Percentiles rank a stretch among this genome's conserved stretches.
phyloP scores from a whole-genome alignment of 768 basidiomycete species.

The Amanita fuliginea region DNA sequence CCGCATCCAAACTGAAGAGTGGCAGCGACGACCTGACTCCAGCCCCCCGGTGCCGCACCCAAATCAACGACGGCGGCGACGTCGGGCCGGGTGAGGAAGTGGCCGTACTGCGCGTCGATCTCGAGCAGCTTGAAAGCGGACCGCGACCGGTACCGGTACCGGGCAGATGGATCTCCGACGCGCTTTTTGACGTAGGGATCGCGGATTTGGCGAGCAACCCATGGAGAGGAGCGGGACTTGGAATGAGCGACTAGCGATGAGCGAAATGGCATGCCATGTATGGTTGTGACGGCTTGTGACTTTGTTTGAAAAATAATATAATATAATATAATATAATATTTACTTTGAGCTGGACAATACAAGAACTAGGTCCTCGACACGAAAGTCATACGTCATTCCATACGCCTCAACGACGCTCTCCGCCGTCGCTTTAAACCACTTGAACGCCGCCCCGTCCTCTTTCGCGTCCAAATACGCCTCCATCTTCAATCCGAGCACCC shows the following conservation, averaged over 20 bases:
- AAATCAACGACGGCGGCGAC: constrained; percentile 70
- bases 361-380: background rate
- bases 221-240: constrained; percentile 37
- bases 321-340: no score
- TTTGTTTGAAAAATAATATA: no score
- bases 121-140: constrained; percentile 90
- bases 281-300: no score
- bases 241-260: constrained; percentile 7
- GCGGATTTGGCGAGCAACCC: constrained; percentile 59
- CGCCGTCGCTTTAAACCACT: background rate
- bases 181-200: constrained; percentile 67
- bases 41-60: constrained; percentile 89
- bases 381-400: background rate
- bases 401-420: background rate
- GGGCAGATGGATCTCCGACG: constrained; percentile 17
- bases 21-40: constrained; percentile 83
- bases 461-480: background rate
- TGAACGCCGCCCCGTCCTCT: background rate
- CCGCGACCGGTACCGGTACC: constrained; percentile 75
- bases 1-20: no score
- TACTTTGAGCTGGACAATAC: no score
- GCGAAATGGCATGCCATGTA: background rate
- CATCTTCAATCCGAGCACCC: background rate
- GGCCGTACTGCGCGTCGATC: constrained; percentile 46
- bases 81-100: constrained; percentile 39